Conservation (phyloP, 805 yeast genomes). For the Priceomyces melissophilus region DNA sequence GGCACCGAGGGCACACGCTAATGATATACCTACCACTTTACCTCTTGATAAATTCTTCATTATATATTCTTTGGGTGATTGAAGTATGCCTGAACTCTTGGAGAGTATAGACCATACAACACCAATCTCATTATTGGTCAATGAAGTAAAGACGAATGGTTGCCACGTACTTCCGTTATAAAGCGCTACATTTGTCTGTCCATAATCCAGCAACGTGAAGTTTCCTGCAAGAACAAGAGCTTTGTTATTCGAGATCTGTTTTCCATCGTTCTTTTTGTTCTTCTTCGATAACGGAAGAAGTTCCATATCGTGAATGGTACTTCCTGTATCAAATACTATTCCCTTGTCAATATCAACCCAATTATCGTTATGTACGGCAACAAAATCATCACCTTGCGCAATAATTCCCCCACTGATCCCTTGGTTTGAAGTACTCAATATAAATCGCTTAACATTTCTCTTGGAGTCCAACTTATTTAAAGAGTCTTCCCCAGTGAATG, state of each 20-base stretch:
- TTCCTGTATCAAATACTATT: slow-evolving; percentile 25
- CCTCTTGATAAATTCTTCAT: slow-evolving; percentile 29
- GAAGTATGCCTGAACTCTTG: slow-evolving; percentile 31
- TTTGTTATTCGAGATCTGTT: slow-evolving; percentile 41
- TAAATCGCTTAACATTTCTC: slow-evolving; percentile 33
- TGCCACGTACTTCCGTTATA: slow-evolving; percentile 66
- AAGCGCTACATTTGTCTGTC: slow-evolving; percentile 57
- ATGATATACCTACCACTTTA: slow-evolving; percentile 42
- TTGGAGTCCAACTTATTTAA: slow-evolving; percentile 19
- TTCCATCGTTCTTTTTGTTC: slow-evolving; percentile 26
- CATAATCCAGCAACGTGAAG: slow-evolving; percentile 47
- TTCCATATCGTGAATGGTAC: slow-evolving; percentile 42
- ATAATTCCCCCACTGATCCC: slow-evolving; percentile 38
- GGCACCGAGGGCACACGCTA: slow-evolving; percentile 45
- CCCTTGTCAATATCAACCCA: slow-evolving; percentile 46
- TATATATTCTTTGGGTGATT: slow-evolving; percentile 31
- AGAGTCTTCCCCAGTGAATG: slow-evolving; percentile 16
- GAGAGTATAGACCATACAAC: slow-evolving; percentile 27
- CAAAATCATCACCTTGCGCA: slow-evolving; percentile 32
- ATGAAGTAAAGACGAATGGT: slow-evolving; percentile 52
- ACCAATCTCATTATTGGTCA: slow-evolving; percentile 20
- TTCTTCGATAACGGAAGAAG: slow-evolving; percentile 34
- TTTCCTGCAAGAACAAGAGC: slow-evolving; percentile 58
- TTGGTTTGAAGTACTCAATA: slow-evolving; percentile 41
- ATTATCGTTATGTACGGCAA: slow-evolving; percentile 44